Evolutionary conservation across 257 asterid genomes (phyloP), one percentile per base, ranked within the genome.

Genomic region (Nicotiana attenuata): DNA sequence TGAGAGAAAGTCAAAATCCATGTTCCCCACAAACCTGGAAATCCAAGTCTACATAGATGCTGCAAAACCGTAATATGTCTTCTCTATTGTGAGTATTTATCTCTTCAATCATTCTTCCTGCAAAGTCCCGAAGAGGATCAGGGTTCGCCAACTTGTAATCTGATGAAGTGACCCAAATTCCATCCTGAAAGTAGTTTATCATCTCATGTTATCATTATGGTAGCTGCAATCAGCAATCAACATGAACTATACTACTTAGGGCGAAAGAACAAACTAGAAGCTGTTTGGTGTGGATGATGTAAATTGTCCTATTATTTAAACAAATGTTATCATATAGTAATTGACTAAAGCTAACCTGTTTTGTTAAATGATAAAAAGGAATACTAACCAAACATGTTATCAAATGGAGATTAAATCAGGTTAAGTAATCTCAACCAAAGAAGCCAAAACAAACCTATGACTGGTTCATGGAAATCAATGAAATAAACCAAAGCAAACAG

Each of bases 51-150:
- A 84, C 92, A 47, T 89, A 94, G 79, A 94, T 85, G 87, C 91
- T 96, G 90, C 97, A 93, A 88, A 96, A 94, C 53, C 99, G 97
- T 78, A 76, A 5, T 50, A 96, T 83, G 83, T 96, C 99, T 83
- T 96, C 99, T 56, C 59, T 83, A 78, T 87, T 92, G 86, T 88
- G 89, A 68, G 90, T 76, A 84, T 96, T 96, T 85, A 96, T 92
- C 90, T 94, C 97, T 65, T 86, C 87, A 28, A 94, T 93, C 85
- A 96, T 88, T 88, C 84, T 94, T 84, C 86, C 95, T 56, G 99
- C 99, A 82, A 88, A 93, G 82, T 85, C 90, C 50, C 98, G 88
- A 52, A 96, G 98, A 20, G 99, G 98, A 85, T 96, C 99, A 7
- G 99, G 97, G 82, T 85, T 95, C 28, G 97, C 98, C 64, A 89